phyloP scores from a whole-genome alignment of 768 basidiomycete genomes.

The Russula brevipes region DNA sequence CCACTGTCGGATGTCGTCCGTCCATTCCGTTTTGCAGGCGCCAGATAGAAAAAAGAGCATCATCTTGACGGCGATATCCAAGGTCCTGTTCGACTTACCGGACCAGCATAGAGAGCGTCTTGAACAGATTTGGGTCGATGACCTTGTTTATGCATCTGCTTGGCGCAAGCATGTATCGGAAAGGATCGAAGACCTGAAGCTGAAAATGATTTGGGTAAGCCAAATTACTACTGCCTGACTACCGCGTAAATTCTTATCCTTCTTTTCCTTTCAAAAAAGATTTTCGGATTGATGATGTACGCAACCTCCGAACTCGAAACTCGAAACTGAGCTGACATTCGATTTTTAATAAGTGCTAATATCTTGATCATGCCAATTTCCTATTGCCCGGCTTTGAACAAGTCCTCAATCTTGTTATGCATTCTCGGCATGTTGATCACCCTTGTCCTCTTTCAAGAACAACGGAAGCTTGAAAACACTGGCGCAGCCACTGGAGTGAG shows the following conservation, averaged over 20 bases:
- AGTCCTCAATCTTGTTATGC: constrained; percentile 2
- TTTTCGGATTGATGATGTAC: constrained; percentile 3
- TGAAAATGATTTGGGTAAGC: background rate
- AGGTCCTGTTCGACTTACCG: constrained; percentile 10
- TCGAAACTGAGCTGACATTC: background rate
- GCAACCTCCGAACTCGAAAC: background rate
- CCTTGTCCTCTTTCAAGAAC: constrained; percentile 1
- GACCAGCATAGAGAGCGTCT: background rate
- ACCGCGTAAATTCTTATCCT: background rate
- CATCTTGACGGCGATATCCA: background rate
- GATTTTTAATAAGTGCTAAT: background rate
- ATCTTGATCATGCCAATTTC: background rate
- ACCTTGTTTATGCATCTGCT: background rate
- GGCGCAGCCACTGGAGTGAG: background rate
- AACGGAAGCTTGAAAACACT: background rate
- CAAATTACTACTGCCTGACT: background rate
- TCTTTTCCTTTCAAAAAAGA: background rate
- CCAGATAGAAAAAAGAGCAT: background rate
- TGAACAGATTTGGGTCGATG: constrained; percentile 5
- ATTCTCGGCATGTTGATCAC: background rate
- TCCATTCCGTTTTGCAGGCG: background rate
- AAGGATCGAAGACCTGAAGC: background rate
- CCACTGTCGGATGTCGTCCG: constrained; percentile 2
- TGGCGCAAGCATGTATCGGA: constrained; percentile 14
- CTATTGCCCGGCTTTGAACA: background rate